A percentile compares a stretch with the other conserved stretches of the same genome.
These are phyloP conservation scores for Gypsophila paniculata DNA, from an alignment of 179 eudicot species.

Conservation along the genomic window DNA sequence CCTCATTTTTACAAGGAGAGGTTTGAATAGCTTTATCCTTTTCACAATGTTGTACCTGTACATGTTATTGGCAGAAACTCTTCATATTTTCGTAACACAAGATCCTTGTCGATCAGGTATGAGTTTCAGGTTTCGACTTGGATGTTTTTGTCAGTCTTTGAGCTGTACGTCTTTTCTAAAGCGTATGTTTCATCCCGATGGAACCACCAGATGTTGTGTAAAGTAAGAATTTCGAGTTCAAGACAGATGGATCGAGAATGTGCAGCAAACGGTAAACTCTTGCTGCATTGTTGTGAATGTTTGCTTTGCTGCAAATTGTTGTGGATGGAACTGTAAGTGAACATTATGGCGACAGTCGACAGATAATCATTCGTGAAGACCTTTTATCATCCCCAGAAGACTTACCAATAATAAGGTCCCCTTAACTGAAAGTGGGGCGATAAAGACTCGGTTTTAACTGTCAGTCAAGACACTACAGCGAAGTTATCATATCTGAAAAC, in stretches of 20 bases:
- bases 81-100: neutral
- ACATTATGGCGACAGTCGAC: no score
- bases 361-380: no score
- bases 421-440: no score
- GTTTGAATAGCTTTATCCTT: neutral
- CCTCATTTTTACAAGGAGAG: neutral
- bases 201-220: neutral
- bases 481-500: no score
- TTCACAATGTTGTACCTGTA: neutral
- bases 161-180: neutral
- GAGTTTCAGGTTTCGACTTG: neutral
- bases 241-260: neutral
- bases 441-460: no score
- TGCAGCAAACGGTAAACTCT: neutral
- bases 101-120: neutral
- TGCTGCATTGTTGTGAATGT: neutral
- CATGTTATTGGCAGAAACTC: no score
- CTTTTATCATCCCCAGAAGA: no score
- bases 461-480: no score
- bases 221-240: neutral
- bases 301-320: neutral
- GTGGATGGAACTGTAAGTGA: no score
- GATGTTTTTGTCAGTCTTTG: neutral
- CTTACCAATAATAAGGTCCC: no score
- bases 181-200: neutral